A percentile compares a stretch with the other conserved stretches of the same genome.
These are phyloP conservation scores for Termitomyces sp. DNA, from an alignment of 768 basidiomycete species.

Conservation along the genomic window DNA sequence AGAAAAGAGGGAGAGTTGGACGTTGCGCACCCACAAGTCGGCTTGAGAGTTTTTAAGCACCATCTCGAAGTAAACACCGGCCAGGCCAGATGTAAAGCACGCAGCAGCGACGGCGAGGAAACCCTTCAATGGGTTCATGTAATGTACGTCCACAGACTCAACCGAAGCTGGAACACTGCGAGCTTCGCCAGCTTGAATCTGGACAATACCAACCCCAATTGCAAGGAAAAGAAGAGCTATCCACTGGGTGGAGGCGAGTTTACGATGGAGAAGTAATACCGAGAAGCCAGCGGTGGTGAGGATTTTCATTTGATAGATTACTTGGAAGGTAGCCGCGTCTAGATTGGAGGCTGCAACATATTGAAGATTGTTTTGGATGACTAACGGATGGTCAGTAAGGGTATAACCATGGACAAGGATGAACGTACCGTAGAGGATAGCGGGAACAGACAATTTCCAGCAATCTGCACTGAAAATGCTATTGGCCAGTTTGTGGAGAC, in stretches of 20 bases:
- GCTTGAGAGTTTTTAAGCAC: slow-evolving; percentile 85
- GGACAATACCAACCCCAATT: slow-evolving; percentile 84
- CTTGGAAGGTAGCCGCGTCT: slow-evolving; percentile 94
- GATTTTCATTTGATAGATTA: slow-evolving; percentile 97
- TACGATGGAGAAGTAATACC: slow-evolving; percentile 73
- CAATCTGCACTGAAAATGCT: slow-evolving; percentile 88
- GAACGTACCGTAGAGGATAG: slow-evolving; percentile 76
- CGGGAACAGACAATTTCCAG: slow-evolving; percentile 96
- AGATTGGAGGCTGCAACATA: slow-evolving; percentile 93
- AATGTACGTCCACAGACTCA: slow-evolving; percentile 29
- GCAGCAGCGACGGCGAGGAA: slow-evolving; percentile 87
- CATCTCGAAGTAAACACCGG: slow-evolving; percentile 98
- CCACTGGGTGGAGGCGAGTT: slow-evolving; percentile 75
- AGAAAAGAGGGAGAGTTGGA: slow-evolving; percentile 92
- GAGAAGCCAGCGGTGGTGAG: slow-evolving; percentile 90
- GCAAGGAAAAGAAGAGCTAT: slow-evolving; percentile 79
- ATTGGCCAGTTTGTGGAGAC: slow-evolving; percentile 51
- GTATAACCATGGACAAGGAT: background rate
- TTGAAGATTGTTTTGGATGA: slow-evolving; percentile 93
- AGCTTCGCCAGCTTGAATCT: slow-evolving; percentile 57
- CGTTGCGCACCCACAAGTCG: slow-evolving; percentile 95
- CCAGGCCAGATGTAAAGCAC: slow-evolving; percentile 93
- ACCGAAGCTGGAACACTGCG: slow-evolving; percentile 16
- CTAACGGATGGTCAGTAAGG: slow-evolving; percentile 23
- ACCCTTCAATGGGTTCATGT: slow-evolving; percentile 80